These are phyloP conservation scores for Spinacia oleracea DNA, from an alignment of 179 eudicot species.

Conservation along the genomic window DNA sequence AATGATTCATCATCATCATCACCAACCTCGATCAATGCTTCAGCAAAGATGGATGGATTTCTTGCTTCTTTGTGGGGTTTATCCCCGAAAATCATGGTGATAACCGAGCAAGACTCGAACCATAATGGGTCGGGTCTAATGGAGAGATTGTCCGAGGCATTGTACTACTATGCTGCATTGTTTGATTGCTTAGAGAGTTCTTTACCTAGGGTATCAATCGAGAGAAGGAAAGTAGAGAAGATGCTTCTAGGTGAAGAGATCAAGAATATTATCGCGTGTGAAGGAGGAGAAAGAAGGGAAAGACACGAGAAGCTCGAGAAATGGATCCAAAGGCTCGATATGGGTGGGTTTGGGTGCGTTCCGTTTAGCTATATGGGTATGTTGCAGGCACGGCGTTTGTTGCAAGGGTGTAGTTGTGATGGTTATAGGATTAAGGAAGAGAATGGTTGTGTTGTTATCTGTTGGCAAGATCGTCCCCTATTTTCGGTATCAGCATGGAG, in stretches of 20 bases:
- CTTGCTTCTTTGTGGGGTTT: slow-evolving; percentile 57
- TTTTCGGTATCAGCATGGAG: slow-evolving; percentile 82
- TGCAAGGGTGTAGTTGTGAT: slow-evolving; percentile 56
- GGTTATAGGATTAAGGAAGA: slow-evolving; percentile 68
- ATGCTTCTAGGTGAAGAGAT: slow-evolving; percentile 79
- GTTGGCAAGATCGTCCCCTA: slow-evolving; percentile 81
- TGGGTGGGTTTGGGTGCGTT: slow-evolving; percentile 61
- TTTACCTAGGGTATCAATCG: slow-evolving; percentile 47
- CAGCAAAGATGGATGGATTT: slow-evolving; percentile 51
- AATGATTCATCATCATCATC: slow-evolving; percentile 62
- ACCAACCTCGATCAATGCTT: slow-evolving; percentile 37
- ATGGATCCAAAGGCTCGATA: slow-evolving; percentile 73
- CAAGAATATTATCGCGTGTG: slow-evolving; percentile 80
- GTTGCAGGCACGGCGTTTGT: slow-evolving; percentile 59
- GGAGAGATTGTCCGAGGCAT: slow-evolving; percentile 65
- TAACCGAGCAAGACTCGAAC: slow-evolving; percentile 81
- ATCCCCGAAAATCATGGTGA: slow-evolving; percentile 81
- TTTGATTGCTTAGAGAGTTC: slow-evolving; percentile 78
- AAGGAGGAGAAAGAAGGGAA: slow-evolving; percentile 66
- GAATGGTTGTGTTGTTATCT: slow-evolving; percentile 57
- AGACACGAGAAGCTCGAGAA: slow-evolving; percentile 86
- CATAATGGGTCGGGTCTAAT: slow-evolving; percentile 54
- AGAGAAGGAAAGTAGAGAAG: slow-evolving; percentile 75
- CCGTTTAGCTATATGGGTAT: slow-evolving; percentile 60
- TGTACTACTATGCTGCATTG: slow-evolving; percentile 74